These are phyloP conservation scores for Schoenoplectus tabernaemontani DNA, from an alignment of 202 grass and related monocot genomes.

Conservation along the genomic window DNA sequence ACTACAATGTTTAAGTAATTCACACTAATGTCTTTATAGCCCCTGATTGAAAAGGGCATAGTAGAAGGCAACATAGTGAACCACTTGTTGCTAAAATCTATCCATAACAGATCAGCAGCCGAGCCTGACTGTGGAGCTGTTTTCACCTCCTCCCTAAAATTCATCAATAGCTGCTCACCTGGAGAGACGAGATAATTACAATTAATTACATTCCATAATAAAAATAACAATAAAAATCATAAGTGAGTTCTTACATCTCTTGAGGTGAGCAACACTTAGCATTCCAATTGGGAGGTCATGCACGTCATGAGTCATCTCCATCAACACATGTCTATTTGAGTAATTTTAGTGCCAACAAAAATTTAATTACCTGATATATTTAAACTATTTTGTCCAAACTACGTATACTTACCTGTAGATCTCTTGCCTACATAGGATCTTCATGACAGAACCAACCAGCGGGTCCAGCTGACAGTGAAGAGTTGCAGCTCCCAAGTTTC, in stretches of 20 bases:
- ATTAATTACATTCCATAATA: not conserved
- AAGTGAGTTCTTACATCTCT: slow-evolving; percentile 40
- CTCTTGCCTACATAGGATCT: slow-evolving; percentile 81
- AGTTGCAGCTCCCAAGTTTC: slow-evolving; percentile 46
- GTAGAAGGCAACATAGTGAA: slow-evolving; percentile 73
- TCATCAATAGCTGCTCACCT: slow-evolving; percentile 54
- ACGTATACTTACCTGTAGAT: slow-evolving; percentile 50
- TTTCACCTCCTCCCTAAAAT: slow-evolving; percentile 34
- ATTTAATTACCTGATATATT: not conserved
- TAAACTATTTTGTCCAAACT: not conserved
- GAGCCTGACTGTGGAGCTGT: slow-evolving; percentile 15
- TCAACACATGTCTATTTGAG: slow-evolving; percentile 56
- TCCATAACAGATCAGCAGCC: slow-evolving; percentile 34
- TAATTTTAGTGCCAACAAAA: not conserved
- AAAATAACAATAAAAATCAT: not conserved
- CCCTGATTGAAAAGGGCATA: slow-evolving; percentile 44
- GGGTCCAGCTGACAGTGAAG: slow-evolving; percentile 67
- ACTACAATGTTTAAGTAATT: not conserved
- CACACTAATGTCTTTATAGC: slow-evolving; percentile 20
- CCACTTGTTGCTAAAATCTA: slow-evolving; percentile 69
- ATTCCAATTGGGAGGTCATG: slow-evolving; percentile 63
- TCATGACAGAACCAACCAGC: slow-evolving; percentile 44
- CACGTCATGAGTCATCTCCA: slow-evolving; percentile 65
- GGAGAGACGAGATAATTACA: not conserved
- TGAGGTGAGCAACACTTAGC: slow-evolving; percentile 60